Percentiles rank a stretch among this genome's conserved stretches.
These are phyloP conservation scores for Tricholoma furcatifolium DNA, from an alignment of 768 basidiomycete species.

Conservation along the genomic window DNA sequence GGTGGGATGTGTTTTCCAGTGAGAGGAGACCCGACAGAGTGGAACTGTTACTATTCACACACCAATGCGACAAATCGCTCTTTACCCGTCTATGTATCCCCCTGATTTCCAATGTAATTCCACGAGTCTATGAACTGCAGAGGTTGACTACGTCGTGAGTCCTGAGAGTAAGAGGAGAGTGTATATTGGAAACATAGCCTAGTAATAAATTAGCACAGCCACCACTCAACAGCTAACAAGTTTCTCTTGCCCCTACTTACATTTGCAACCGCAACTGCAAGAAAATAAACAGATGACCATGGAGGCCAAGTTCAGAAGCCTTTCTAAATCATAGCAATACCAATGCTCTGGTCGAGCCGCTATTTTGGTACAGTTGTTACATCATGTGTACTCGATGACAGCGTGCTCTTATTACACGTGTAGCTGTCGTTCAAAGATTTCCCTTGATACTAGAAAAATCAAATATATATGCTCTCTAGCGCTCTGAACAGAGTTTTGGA, in stretches of 20 bases:
- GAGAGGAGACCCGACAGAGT: constrained; percentile 40
- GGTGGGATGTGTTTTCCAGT: constrained; percentile 22
- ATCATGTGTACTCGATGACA: too few relatives aligned
- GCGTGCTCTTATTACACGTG: too few relatives aligned
- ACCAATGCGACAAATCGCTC: constrained; percentile 12
- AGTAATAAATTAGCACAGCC: constrained; percentile 19
- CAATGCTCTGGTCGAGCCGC: constrained; percentile 23
- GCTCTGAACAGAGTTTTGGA: too few relatives aligned
- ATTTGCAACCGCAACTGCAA: neutral
- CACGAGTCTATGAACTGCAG: neutral
- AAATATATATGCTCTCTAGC: too few relatives aligned
- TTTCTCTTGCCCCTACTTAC: neutral
- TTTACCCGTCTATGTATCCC: neutral
- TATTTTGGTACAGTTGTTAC: constrained; percentile 8
- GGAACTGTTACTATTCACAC: constrained; percentile 34
- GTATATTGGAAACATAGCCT: neutral
- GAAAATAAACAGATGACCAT: neutral
- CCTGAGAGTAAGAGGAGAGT: neutral
- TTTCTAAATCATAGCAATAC: constrained; percentile 13
- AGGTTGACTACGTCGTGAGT: neutral
- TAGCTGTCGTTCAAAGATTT: too few relatives aligned
- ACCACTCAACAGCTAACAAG: neutral
- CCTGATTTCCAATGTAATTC: neutral
- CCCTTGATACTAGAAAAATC: too few relatives aligned
- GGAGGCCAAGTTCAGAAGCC: neutral